Conservation (phyloP, 305 asterid species). For the Striga hermonthica region DNA sequence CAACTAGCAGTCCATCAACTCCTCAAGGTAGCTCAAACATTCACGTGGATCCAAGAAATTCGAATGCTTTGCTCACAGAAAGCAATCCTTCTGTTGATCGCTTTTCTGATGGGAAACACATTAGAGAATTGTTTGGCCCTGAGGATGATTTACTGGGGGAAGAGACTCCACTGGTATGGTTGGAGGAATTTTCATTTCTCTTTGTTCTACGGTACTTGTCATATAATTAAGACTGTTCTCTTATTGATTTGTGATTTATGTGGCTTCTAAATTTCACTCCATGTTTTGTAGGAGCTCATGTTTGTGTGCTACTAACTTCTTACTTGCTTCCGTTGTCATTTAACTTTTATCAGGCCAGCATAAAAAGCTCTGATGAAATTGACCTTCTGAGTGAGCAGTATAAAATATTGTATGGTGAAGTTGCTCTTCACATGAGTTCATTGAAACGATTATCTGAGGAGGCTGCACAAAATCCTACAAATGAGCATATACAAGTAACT, state of each 20-base stretch:
- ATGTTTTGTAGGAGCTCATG: constrained; percentile 19
- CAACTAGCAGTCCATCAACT: constrained; percentile 79
- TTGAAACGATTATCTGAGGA: constrained; percentile 78
- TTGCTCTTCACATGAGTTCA: constrained; percentile 82
- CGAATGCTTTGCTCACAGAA: constrained; percentile 66
- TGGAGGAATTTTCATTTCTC: constrained; percentile 25
- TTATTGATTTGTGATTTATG: constrained; percentile 25
- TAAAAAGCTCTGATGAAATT: constrained; percentile 71
- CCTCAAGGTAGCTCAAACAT: constrained; percentile 70
- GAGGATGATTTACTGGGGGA: constrained; percentile 63
- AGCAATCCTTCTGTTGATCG: constrained; percentile 54
- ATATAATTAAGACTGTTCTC: constrained; percentile 13
- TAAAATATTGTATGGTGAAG: constrained; percentile 86
- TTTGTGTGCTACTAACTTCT: constrained; percentile 17
- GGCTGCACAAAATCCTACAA: constrained; percentile 53
- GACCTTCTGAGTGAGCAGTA: constrained; percentile 93
- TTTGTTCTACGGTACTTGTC: constrained; percentile 11
- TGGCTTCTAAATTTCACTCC: constrained; percentile 16
- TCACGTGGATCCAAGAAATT: constrained; percentile 61
- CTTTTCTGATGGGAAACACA: constrained; percentile 54
- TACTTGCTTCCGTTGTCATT: constrained; percentile 21
- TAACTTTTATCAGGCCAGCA: constrained; percentile 52
- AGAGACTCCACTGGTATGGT: constrained; percentile 71
- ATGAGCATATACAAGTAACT: constrained; percentile 63
- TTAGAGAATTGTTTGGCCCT: constrained; percentile 44